A percentile compares a stretch with the other conserved stretches of the same genome.
Conservation (phyloP, 106 monocot genomes). For the Iris macrosiphon region DNA sequence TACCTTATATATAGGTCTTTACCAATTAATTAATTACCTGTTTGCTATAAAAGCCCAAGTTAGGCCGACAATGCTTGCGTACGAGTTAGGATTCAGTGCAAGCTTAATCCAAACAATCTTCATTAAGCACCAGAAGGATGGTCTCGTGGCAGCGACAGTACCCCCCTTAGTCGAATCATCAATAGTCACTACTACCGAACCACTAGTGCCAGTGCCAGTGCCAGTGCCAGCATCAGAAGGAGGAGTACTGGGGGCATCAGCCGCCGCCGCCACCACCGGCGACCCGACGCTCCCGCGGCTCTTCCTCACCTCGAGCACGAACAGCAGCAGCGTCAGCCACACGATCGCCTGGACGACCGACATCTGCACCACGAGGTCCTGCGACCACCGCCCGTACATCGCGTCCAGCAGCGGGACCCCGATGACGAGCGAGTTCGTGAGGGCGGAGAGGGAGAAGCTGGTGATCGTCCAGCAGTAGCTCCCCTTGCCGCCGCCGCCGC, state of each 20-base stretch:
- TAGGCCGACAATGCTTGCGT: constrained; percentile 59
- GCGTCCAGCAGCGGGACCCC: constrained; percentile 41
- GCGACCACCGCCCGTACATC: constrained; percentile 38
- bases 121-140: constrained; percentile 30
- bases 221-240: no score
- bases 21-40: no score
- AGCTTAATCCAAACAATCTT: constrained; percentile 66
- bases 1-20: no score
- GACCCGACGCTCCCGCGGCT: background rate
- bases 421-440: constrained; percentile 46
- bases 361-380: constrained; percentile 69
- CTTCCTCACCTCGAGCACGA: constrained; percentile 58
- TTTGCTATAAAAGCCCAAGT: constrained; percentile 49
- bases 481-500: constrained; percentile 12
- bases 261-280: background rate
- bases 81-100: constrained; percentile 56
- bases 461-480: constrained; percentile 54
- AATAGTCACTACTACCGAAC: background rate
- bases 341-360: constrained; percentile 63
- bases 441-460: constrained; percentile 33
- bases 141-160: background rate
- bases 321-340: constrained; percentile 61
- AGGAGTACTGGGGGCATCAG: background rate
- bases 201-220: background rate
- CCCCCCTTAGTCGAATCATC: background rate